Evolutionary conservation across 805 yeast genomes (phyloP), one percentile per base, ranked within the genome.

Genomic region (Danielia reshetovae): DNA sequence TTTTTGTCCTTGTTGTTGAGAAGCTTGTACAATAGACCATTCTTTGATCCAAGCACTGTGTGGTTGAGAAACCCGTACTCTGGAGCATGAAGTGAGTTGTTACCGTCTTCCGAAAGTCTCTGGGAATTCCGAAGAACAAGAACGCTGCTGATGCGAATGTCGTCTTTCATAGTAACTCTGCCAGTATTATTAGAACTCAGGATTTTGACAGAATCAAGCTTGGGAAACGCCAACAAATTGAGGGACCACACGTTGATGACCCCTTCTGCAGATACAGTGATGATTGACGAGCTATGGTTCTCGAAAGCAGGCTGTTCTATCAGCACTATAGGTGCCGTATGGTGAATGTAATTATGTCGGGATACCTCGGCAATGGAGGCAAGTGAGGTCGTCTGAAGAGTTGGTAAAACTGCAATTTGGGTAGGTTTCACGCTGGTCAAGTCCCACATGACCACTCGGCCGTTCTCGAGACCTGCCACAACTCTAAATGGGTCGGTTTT

Each of bases 361-460:
- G 36, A 7, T 9, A 29, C 32, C 13, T 16, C 34, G 3, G 34
- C 30, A 16, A 22, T 24, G 2, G 43, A 39, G 3, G 38, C 35
- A 14, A 47, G 27, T 5, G 45, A 35, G 5, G 49, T 30, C 6
- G 49, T 39, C 26, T 46, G 45, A 12, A 48, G 47, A 9, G 51
- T 43, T 16, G 52, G 52, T 9, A 46, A 40, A 21, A 48, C 34
- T 4, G 48, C 40, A 16, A 48, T 35, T 18, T 39, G 38, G 4
- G 43, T 42, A 18, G 49, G 50, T 26, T 29, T 18, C 8, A 35
- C 47, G 4, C 35, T 31, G 9, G 41, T 12, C 16, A 70, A 41
- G 43, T 75, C 74, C 79, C 80, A 77, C 7, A 72, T 52, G n/a
- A 66, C 68, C 1, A 77, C 29, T 32, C 64, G 63, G 0, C 84